Evolutionary conservation across 805 yeast species (phyloP).

Genomic region (Martiniozyma abietophila): DNA sequence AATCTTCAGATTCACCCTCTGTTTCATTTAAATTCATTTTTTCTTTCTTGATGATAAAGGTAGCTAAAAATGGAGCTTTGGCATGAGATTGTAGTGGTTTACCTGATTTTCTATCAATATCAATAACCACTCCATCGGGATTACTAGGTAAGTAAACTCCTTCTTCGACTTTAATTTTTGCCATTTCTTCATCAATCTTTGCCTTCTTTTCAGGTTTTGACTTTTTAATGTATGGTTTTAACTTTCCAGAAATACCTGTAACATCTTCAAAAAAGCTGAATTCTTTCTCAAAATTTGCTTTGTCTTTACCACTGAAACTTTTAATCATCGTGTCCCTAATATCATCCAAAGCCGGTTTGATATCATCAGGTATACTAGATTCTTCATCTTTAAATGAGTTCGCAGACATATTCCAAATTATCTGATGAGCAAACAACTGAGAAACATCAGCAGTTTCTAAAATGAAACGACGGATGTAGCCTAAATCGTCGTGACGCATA

Average conservation of each 20-base stretch:
- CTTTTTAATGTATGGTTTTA: conserved; percentile 89
- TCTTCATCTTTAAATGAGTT: conserved; percentile 89
- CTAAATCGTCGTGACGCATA: conserved; percentile 70
- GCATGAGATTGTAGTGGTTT: conserved; percentile 96
- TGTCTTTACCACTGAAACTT: conserved; percentile 52
- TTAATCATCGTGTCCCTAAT: conserved; percentile 58
- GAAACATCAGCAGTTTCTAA: conserved; percentile 87
- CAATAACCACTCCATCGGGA: conserved; percentile 91
- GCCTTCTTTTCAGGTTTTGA: conserved; percentile 93
- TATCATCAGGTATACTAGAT: conserved; percentile 62
- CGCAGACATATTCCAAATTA: conserved; percentile 96
- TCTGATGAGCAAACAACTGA: conserved; percentile 91
- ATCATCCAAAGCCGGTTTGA: conserved; percentile 75
- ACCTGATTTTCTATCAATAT: conserved; percentile 86
- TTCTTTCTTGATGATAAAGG: conserved; percentile 67
- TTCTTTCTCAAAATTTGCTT: conserved; percentile 66
- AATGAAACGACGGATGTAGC: conserved; percentile 82
- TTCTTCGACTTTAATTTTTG: conserved; percentile 55
- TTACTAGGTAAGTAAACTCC: conserved; percentile 93
- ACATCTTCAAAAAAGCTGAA: conserved; percentile 86
- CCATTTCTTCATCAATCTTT: conserved; percentile 95
- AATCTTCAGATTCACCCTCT: conserved; percentile 25
- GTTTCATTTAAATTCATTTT: conserved; percentile 1
- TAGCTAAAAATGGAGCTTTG: conserved; percentile 97
- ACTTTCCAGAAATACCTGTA: conserved; percentile 87